Conservation (phyloP, 2,329 filamentous ascomycete genomes). For the Remersonia thermophila region DNA sequence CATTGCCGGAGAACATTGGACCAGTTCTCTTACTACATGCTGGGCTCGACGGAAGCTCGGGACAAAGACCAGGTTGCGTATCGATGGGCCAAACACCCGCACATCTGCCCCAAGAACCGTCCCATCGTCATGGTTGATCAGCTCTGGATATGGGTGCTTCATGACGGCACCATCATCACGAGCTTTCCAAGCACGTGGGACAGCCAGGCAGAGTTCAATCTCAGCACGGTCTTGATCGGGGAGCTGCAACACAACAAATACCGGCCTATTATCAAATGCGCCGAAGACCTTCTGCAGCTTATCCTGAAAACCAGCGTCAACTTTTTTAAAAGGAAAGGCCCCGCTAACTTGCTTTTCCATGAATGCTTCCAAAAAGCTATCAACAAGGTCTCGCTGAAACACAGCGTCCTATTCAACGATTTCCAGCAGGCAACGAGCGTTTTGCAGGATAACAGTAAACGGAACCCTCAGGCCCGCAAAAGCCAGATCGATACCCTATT, state of each 20-base stretch:
- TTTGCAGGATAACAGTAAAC: too few relatives aligned
- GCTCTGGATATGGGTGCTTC: constrained; percentile 7
- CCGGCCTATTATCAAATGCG: constrained; percentile 5
- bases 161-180: constrained; percentile 8
- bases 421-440: constrained; percentile 5
- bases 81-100: constrained; percentile 4
- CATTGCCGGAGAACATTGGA: constrained; percentile 10
- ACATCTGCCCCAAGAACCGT: constrained; percentile 1
- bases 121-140: constrained; percentile 10
- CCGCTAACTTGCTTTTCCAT: constrained; percentile 3
- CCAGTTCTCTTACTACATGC: constrained; percentile 10
- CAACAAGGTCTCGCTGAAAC: constrained; percentile 7
- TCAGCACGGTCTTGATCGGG: constrained; percentile 3
- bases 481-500: constrained; percentile 6
- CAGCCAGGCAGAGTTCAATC: constrained; percentile 6
- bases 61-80: constrained; percentile 9
- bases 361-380: constrained; percentile 9
- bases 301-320: constrained; percentile 6
- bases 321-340: constrained; percentile 6
- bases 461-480: constrained; percentile 4
- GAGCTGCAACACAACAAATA: constrained; percentile 8
- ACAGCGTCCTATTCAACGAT: constrained; percentile 3
- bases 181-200: constrained; percentile 7
- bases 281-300: constrained; percentile 6
- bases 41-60: constrained; percentile 6